Conservation (phyloP, 108 stramenopile genomes). For the Seminavis robusta region DNA sequence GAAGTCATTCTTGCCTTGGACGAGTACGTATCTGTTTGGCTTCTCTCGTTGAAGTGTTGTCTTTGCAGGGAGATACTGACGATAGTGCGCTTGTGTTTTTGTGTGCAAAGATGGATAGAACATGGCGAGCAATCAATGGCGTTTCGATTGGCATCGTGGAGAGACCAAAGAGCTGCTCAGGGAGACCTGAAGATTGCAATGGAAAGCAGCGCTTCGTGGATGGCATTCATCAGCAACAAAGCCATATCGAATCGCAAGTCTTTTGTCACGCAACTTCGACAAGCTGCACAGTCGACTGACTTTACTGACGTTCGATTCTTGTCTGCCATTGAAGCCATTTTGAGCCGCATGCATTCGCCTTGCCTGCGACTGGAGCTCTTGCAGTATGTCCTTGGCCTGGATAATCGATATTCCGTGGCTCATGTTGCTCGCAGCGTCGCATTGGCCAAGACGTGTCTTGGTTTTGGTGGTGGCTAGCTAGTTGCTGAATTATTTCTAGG, state of each 20-base stretch:
- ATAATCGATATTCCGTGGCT: constrained; percentile 85
- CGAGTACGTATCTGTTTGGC: constrained; percentile 52
- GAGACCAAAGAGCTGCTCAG: constrained; percentile 85
- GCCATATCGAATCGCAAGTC: constrained; percentile 78
- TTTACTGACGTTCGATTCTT: constrained; percentile 71
- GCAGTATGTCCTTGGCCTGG: constrained; percentile 87
- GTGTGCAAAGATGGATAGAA: constrained; percentile 58
- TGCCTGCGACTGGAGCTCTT: constrained; percentile 85
- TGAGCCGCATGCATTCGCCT: constrained; percentile 75
- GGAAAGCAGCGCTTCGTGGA: constrained; percentile 66
- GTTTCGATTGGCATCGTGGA: constrained; percentile 87
- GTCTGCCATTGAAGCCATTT: constrained; percentile 55
- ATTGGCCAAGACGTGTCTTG: constrained; percentile 78
- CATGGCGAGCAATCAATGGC: constrained; percentile 83
- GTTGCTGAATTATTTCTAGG: not conserved
- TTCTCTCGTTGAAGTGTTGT: not conserved
- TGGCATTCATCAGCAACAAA: constrained; percentile 88
- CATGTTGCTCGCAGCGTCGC: constrained; percentile 81
- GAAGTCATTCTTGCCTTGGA: constrained; percentile 77
- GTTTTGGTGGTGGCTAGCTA: not conserved
- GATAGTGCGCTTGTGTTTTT: not conserved
- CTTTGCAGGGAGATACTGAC: not conserved
- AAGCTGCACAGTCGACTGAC: constrained; percentile 54
- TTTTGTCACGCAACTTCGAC: constrained; percentile 75
- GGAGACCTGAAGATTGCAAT: constrained; percentile 84